Conservation (phyloP, 441 rosid genomes). For the Arabidopsis lyrata region DNA sequence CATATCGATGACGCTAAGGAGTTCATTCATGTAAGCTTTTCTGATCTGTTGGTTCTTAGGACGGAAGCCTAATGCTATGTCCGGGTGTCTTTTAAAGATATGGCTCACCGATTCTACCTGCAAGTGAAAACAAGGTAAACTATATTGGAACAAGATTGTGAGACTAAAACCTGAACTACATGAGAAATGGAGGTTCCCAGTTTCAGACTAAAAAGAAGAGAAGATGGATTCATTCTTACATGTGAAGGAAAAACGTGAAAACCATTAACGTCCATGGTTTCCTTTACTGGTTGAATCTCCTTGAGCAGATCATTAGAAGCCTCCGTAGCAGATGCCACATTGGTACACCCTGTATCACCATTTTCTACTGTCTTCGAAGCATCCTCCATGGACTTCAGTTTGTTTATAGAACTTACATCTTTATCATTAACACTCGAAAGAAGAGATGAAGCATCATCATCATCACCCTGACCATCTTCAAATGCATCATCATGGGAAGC, state of each 20-base stretch:
- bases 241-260: constrained; percentile 34
- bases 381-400: constrained; percentile 1
- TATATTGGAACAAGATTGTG: not conserved
- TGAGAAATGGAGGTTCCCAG: too few relatives aligned
- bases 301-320: not conserved
- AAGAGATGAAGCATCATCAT: constrained; percentile 11
- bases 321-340: not conserved
- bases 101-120: constrained; percentile 1
- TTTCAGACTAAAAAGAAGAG: not conserved
- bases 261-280: constrained; percentile 19
- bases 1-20: not conserved
- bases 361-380: not conserved
- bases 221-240: not conserved
- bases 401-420: not conserved
- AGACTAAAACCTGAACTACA: not conserved
- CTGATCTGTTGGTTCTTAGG: constrained; percentile 6
- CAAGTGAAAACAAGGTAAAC: not conserved
- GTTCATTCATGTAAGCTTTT: not conserved
- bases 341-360: not conserved
- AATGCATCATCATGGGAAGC: too few relatives aligned
- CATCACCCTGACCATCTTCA: not conserved
- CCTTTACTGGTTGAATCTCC: not conserved
- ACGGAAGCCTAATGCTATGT: not conserved
- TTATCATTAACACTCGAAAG: not conserved
- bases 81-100: constrained; percentile 23